A percentile compares a stretch with the other conserved stretches of the same genome.
Evolutionary conservation across 768 basidiomycete genomes (phyloP).

Genomic region (Lentinula boryana): DNA sequence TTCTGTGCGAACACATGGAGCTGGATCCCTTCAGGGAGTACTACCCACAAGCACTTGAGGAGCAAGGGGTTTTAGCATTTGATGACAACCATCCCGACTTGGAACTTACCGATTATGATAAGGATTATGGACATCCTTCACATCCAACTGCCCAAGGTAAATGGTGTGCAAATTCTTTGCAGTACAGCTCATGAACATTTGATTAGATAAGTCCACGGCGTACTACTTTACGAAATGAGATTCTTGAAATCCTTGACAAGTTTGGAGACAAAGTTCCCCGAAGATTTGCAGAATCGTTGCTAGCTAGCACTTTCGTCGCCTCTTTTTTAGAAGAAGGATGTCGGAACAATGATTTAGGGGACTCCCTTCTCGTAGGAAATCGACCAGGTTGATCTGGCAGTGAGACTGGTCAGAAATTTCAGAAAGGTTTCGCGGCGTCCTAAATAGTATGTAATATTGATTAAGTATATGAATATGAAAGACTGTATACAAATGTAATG

Average conservation of each 20-base stretch:
- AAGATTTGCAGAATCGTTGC: too few species aligned
- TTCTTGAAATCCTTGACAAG: background rate
- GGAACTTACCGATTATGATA: background rate
- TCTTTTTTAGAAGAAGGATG: too few species aligned
- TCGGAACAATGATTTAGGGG: too few species aligned
- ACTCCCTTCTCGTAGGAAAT: too few species aligned
- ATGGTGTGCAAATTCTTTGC: background rate
- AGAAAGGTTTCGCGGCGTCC: too few species aligned
- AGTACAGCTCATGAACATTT: background rate
- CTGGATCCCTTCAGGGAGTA: background rate
- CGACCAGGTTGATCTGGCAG: too few species aligned
- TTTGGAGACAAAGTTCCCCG: too few species aligned
- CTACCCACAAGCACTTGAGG: background rate
- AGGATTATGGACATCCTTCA: background rate
- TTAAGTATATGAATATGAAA: too few species aligned
- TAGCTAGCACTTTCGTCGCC: too few species aligned
- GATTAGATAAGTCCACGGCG: background rate
- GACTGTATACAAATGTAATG: too few species aligned
- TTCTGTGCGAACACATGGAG: background rate
- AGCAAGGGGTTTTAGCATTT: background rate
- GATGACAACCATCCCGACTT: background rate
- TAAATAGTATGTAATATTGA: too few species aligned
- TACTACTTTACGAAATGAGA: background rate
- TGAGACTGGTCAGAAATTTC: too few species aligned
- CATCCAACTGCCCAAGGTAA: slow-evolving; percentile 1